Evolutionary conservation across 495 filamentous ascomycete genomes (phyloP).

Genomic region (Penicillium canescens): DNA sequence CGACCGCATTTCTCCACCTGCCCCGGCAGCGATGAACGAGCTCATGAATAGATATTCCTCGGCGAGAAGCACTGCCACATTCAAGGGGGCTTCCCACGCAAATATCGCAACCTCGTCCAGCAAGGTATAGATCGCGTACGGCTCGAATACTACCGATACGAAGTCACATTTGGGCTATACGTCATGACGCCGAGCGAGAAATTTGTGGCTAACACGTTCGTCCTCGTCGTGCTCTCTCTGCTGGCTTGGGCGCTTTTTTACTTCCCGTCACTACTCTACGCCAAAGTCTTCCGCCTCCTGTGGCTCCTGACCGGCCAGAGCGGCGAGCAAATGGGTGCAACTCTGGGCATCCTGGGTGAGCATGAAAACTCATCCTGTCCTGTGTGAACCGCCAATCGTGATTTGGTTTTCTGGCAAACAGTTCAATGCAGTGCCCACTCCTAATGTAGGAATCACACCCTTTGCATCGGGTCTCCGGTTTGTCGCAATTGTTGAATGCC

Average conservation of each 20-base stretch:
- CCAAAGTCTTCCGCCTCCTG: constrained; percentile 35
- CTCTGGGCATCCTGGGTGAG: constrained; percentile 32
- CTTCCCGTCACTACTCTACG: constrained; percentile 41
- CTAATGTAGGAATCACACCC: constrained; percentile 1
- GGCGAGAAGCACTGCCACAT: constrained; percentile 15
- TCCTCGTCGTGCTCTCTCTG: constrained; percentile 34
- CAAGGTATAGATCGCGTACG: constrained; percentile 53
- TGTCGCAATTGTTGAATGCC: neutral
- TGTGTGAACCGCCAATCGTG: constrained; percentile 15
- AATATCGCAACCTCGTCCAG: constrained; percentile 26
- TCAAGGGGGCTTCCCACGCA: too few relatives aligned
- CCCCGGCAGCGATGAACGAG: constrained; percentile 36
- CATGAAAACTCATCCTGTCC: constrained; percentile 17
- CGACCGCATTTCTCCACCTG: constrained; percentile 29
- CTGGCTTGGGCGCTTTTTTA: constrained; percentile 43
- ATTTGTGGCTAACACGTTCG: constrained; percentile 61
- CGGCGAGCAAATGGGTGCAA: constrained; percentile 30
- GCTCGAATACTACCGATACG: constrained; percentile 73
- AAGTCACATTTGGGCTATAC: constrained; percentile 73
- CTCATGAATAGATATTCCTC: constrained; percentile 40
- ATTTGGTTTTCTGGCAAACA: constrained; percentile 9
- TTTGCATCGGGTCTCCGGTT: neutral
- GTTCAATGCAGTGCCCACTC: neutral
- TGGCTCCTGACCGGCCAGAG: constrained; percentile 46
- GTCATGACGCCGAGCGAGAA: constrained; percentile 73